These are phyloP conservation scores for Nemania sp. DNA, from an alignment of 2,329 filamentous ascomycete genomes.

Conservation along the genomic window DNA sequence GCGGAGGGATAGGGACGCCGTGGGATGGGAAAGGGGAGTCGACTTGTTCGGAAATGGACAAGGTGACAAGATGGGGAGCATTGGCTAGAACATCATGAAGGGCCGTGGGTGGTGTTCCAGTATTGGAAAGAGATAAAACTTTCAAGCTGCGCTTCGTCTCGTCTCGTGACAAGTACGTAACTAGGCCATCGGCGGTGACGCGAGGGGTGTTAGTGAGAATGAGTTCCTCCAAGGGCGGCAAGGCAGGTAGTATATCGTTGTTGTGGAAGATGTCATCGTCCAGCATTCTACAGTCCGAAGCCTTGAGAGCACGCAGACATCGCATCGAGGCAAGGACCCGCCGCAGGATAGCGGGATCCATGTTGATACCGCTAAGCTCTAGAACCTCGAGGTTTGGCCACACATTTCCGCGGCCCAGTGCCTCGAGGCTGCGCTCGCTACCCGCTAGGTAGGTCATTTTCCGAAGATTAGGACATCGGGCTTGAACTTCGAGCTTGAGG, in stretches of 20 bases:
- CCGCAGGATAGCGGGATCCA: constrained; percentile 73
- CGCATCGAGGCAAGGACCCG: constrained; percentile 71
- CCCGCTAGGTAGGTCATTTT: constrained; percentile 87
- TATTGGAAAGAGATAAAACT: constrained; percentile 71
- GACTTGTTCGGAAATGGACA: constrained; percentile 58
- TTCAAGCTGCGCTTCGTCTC: constrained; percentile 65
- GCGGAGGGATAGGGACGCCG: constrained; percentile 58
- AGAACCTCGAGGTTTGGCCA: constrained; percentile 76
- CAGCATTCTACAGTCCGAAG: constrained; percentile 71
- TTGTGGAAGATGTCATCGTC: constrained; percentile 77
- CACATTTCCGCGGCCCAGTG: constrained; percentile 65
- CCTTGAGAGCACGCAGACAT: constrained; percentile 72
- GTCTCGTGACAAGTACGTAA: constrained; percentile 66
- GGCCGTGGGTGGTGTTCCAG: constrained; percentile 67
- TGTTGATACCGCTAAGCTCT: constrained; percentile 68
- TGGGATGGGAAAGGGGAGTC: constrained; percentile 55
- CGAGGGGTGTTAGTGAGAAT: constrained; percentile 72
- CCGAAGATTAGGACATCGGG: constrained; percentile 78
- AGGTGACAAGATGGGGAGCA: constrained; percentile 61
- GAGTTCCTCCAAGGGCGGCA: constrained; percentile 76
- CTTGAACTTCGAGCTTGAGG: constrained; percentile 82
- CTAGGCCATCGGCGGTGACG: constrained; percentile 73
- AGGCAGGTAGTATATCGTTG: constrained; percentile 67
- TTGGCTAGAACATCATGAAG: constrained; percentile 65
- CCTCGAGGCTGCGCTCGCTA: constrained; percentile 76